Evolutionary conservation across 139 green algal genomes (phyloP).

Genomic region (Pseudopediastrum boryanum): DNA sequence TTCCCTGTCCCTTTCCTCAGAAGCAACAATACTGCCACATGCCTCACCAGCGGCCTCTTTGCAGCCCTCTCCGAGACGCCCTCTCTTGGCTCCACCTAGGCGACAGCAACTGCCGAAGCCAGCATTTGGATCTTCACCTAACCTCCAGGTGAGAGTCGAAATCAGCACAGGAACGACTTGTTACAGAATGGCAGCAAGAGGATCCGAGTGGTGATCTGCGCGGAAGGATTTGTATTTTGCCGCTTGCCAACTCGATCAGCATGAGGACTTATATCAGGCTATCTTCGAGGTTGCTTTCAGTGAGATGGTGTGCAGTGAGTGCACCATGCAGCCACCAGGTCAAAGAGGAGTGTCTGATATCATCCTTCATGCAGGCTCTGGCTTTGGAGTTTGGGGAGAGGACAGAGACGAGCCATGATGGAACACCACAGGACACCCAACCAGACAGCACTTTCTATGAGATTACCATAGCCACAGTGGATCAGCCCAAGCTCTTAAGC

Average conservation of each 20-base stretch:
- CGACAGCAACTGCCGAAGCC: conserved; percentile 61
- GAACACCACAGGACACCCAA: not conserved
- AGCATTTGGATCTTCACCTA: conserved; percentile 92
- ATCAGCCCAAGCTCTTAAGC: conserved; percentile 93
- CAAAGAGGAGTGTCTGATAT: too few relatives aligned
- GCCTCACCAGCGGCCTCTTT: not conserved
- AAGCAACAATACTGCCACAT: not conserved
- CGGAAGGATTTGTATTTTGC: too few relatives aligned
- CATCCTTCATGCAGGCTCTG: conserved; percentile 59
- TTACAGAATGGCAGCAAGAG: too few relatives aligned
- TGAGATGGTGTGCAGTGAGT: not conserved
- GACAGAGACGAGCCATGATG: conserved; percentile 29
- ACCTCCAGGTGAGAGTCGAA: conserved; percentile 78
- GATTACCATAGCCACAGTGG: conserved; percentile 88
- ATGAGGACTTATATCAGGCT: too few relatives aligned
- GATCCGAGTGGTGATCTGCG: too few relatives aligned
- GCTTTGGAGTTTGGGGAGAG: conserved; percentile 72
- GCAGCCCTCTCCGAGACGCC: conserved; percentile 35
- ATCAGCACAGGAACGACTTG: too few relatives aligned
- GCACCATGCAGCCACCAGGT: not conserved
- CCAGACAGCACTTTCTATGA: conserved; percentile 81
- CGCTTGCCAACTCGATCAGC: too few relatives aligned
- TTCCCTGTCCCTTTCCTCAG: not conserved
- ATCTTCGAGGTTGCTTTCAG: too few relatives aligned
- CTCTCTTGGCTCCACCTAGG: conserved; percentile 18